Conservation (phyloP, 208 protist species). For the Leptomonas pyrrhocoris region DNA sequence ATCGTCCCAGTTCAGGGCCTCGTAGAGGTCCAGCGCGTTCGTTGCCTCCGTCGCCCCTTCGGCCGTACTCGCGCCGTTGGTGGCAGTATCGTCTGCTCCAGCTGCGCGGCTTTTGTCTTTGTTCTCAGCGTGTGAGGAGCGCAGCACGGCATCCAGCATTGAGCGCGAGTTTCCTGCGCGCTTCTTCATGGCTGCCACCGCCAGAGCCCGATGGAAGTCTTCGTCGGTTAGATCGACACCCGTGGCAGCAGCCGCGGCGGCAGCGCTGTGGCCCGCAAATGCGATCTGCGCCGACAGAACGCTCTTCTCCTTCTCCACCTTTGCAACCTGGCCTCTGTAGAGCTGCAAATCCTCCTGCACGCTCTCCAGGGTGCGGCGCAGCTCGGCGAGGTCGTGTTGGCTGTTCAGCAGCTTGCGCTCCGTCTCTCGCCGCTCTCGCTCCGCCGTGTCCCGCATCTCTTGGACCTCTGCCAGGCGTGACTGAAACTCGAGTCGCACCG, state of each 20-base stretch:
- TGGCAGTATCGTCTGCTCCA: neutral
- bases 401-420: constrained; percentile 57
- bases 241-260: constrained; percentile 9
- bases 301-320: constrained; percentile 53
- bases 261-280: constrained; percentile 41
- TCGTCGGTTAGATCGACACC: constrained; percentile 61
- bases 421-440: constrained; percentile 55
- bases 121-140: neutral
- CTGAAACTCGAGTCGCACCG: constrained; percentile 73
- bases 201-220: constrained; percentile 67
- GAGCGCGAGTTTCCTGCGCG: neutral
- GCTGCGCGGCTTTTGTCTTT: neutral
- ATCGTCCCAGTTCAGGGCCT: constrained; percentile 76
- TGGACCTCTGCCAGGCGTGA: constrained; percentile 71
- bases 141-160: constrained; percentile 10
- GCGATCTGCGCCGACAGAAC: constrained; percentile 39
- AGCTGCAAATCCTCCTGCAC: constrained; percentile 45
- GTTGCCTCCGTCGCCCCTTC: constrained; percentile 23
- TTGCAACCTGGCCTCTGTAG: constrained; percentile 59
- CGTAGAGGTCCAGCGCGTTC: constrained; percentile 66
- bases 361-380: constrained; percentile 44
- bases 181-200: constrained; percentile 67
- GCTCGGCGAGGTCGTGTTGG: constrained; percentile 59
- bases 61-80: neutral
- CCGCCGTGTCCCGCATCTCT: constrained; percentile 71